A percentile compares a stretch with the other conserved stretches of the same genome.
phyloP scores from a whole-genome alignment of 345 rosid species.

The Lenwebbia sp. region DNA sequence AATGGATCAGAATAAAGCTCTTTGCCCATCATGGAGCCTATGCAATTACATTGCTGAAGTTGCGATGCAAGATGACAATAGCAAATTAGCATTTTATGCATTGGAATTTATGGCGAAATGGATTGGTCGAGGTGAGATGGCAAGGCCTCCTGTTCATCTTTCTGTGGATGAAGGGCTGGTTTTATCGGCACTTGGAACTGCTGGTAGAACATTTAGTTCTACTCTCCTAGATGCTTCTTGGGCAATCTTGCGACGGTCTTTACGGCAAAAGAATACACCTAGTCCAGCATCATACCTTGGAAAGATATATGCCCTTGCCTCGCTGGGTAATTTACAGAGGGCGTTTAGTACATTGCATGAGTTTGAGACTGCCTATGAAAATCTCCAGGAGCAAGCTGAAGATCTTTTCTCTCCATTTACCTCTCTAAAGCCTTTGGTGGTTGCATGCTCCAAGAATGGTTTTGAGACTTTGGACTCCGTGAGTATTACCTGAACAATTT shows the following conservation, averaged over 20 bases:
- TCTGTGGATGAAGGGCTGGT: constrained; percentile 84
- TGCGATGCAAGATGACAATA: constrained; percentile 66
- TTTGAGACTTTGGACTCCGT: constrained; percentile 81
- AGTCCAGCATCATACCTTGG: constrained; percentile 61
- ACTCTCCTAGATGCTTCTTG: constrained; percentile 76
- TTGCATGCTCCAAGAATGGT: constrained; percentile 81
- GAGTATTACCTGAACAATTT: constrained; percentile 3
- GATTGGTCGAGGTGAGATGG: constrained; percentile 69
- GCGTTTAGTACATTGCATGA: constrained; percentile 62
- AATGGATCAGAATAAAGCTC: constrained; percentile 74
- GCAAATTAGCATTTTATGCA: constrained; percentile 66
- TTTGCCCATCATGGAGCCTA: constrained; percentile 65
- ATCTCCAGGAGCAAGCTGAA: constrained; percentile 23
- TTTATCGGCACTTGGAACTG: constrained; percentile 72
- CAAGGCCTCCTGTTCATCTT: constrained; percentile 43
- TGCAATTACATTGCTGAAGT: constrained; percentile 61
- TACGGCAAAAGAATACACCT: constrained; percentile 61
- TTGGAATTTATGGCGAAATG: constrained; percentile 78
- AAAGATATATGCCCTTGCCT: constrained; percentile 72
- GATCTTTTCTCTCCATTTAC: constrained; percentile 87
- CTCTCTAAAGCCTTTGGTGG: constrained; percentile 62
- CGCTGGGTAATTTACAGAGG: constrained; percentile 64
- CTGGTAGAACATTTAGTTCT: constrained; percentile 64
- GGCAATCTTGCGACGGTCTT: constrained; percentile 51
- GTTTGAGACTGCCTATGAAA: constrained; percentile 56